These are phyloP conservation scores for Cercophora scortea DNA, from an alignment of 495 filamentous ascomycete species.

Conservation along the genomic window DNA sequence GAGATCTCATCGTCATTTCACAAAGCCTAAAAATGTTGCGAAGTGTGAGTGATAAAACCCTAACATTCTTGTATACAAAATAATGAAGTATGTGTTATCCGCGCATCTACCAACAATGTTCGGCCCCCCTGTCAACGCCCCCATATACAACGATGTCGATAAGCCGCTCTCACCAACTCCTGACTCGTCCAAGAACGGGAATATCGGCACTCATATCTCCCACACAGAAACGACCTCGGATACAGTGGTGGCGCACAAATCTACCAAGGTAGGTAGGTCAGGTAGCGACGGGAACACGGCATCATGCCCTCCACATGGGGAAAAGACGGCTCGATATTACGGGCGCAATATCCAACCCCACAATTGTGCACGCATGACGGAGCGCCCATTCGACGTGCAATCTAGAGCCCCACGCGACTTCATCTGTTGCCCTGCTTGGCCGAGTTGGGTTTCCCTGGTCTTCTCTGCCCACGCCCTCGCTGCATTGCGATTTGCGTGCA, in stretches of 20 bases:
- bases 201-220: background rate
- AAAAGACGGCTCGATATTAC: slow-evolving; percentile 15
- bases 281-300: slow-evolving; percentile 10
- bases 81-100: background rate
- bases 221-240: too few relatives aligned
- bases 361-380: slow-evolving; percentile 13
- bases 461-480: background rate
- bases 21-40: background rate
- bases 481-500: too few relatives aligned
- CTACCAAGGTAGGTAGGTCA: too few relatives aligned
- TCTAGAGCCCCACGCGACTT: slow-evolving; percentile 12
- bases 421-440: slow-evolving; percentile 1
- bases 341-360: slow-evolving; percentile 7
- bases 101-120: too few relatives aligned
- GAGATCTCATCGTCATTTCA: too few relatives aligned
- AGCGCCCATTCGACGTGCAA: slow-evolving; percentile 14
- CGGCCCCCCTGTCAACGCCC: background rate
- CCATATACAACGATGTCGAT: background rate
- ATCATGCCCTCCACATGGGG: slow-evolving; percentile 10
- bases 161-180: background rate
- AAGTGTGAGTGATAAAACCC: background rate
- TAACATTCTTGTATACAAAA: background rate
- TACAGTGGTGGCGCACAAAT: background rate
- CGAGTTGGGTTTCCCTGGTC: slow-evolving; percentile 8
- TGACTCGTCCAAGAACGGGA: background rate